These are phyloP conservation scores for Circinella minor DNA, from an alignment of 371 early-diverging fungal genomes.

Conservation along the genomic window DNA sequence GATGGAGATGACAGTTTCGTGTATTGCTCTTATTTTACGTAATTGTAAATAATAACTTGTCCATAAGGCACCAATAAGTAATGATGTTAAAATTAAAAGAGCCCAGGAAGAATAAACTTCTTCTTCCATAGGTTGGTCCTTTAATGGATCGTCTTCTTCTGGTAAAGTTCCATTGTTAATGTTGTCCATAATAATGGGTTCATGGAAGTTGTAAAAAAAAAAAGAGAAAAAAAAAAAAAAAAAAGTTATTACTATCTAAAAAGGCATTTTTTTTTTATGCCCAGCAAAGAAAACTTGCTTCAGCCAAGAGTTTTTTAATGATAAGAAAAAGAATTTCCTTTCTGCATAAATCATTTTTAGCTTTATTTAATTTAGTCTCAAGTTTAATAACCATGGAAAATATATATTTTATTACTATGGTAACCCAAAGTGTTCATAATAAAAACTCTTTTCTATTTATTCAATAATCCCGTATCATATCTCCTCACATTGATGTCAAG, in stretches of 20 bases:
- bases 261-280: no score
- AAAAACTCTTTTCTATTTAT: no score
- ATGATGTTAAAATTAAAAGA: constrained; percentile 79
- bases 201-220: not conserved
- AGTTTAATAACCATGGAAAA: no score
- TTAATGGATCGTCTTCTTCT: constrained; percentile 20
- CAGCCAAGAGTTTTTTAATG: not conserved
- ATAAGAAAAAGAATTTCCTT: no score
- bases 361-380: no score
- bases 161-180: constrained; percentile 25
- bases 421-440: no score
- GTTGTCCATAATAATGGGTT: constrained; percentile 8
- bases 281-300: not conserved
- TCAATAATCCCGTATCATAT: no score
- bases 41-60: constrained; percentile 86
- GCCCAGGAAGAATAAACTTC: constrained; percentile 85
- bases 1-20: constrained; percentile 94
- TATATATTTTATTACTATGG: no score
- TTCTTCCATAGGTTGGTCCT: constrained; percentile 61
- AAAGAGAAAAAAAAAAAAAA: not conserved
- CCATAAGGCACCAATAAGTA: constrained; percentile 85
- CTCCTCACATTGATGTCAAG: no score
- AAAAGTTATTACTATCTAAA: constrained; percentile 3
- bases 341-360: no score
- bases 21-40: constrained; percentile 82